phyloP scores from a whole-genome alignment of 441 rosid genomes.

The Gossypium schwendimanii region DNA sequence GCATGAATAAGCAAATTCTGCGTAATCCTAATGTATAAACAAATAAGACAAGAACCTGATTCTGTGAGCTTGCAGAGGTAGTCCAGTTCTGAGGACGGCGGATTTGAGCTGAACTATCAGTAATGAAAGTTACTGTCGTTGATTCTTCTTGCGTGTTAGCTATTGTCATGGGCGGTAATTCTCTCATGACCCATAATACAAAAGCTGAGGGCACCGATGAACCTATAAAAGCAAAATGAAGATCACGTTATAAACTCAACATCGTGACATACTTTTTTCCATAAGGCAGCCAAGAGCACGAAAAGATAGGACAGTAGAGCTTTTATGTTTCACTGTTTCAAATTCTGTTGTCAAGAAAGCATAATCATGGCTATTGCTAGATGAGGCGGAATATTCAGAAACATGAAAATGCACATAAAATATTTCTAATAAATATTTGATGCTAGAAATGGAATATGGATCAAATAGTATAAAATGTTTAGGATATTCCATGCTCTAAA shows the following conservation, averaged over 20 bases:
- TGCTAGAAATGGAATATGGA: neutral
- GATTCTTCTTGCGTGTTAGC: conserved; percentile 34
- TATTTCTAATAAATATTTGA: neutral
- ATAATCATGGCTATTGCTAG: neutral
- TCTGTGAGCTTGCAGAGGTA: conserved; percentile 36
- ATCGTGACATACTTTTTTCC: neutral
- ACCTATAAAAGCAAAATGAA: conserved; percentile 30
- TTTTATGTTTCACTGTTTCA: neutral
- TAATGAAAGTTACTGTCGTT: conserved; percentile 33
- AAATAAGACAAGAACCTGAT: conserved; percentile 33
- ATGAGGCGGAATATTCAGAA: neutral
- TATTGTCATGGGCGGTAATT: conserved; percentile 33
- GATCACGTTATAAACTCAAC: neutral
- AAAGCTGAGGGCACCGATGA: conserved; percentile 60
- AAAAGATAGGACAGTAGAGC: neutral
- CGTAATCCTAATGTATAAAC: neutral
- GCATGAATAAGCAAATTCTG: neutral
- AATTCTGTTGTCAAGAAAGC: neutral
- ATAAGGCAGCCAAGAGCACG: neutral
- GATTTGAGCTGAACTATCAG: conserved; percentile 26
- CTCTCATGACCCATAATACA: conserved; percentile 61
- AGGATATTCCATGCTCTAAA: neutral
- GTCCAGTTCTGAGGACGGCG: conserved; percentile 37
- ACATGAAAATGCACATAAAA: neutral
- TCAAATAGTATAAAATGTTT: neutral